Evolutionary conservation across 1,284 basidiomycete genomes (phyloP).

Genomic region (Moesziomyces globuligerus): DNA sequence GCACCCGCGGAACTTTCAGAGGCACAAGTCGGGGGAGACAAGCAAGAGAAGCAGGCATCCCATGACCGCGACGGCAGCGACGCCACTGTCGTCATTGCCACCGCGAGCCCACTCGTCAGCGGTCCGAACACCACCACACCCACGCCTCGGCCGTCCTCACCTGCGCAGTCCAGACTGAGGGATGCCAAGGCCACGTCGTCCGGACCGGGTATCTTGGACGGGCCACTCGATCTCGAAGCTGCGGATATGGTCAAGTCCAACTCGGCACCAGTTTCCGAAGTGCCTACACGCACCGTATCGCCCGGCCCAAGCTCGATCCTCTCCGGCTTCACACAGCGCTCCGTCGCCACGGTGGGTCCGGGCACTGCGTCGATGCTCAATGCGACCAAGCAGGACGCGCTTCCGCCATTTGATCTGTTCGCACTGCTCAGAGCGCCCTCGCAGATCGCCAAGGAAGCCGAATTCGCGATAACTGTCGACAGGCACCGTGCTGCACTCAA

Average conservation of each 20-base stretch:
- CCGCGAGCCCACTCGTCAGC: constrained; percentile 22
- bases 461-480: constrained; percentile 42
- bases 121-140: constrained; percentile 41
- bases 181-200: constrained; percentile 1
- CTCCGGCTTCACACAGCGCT: constrained; percentile 12
- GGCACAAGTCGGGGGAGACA: neutral
- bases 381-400: constrained; percentile 20
- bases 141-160: constrained; percentile 39
- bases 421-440: constrained; percentile 40
- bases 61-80: constrained; percentile 28
- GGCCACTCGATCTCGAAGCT: constrained; percentile 3
- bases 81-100: constrained; percentile 30
- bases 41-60: neutral
- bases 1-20: neutral
- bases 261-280: constrained; percentile 40
- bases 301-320: constrained; percentile 32
- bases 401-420: constrained; percentile 39
- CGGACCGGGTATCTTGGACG: neutral
- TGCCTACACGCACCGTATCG: constrained; percentile 33
- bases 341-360: constrained; percentile 6
- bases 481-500: constrained; percentile 38
- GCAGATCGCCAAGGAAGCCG: constrained; percentile 44
- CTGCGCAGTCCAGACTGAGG: constrained; percentile 11
- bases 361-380: constrained; percentile 13
- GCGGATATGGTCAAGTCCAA: constrained; percentile 19